These are phyloP conservation scores for Pythium volutum DNA, from an alignment of 352 stramenopile species.

Conservation along the genomic window DNA sequence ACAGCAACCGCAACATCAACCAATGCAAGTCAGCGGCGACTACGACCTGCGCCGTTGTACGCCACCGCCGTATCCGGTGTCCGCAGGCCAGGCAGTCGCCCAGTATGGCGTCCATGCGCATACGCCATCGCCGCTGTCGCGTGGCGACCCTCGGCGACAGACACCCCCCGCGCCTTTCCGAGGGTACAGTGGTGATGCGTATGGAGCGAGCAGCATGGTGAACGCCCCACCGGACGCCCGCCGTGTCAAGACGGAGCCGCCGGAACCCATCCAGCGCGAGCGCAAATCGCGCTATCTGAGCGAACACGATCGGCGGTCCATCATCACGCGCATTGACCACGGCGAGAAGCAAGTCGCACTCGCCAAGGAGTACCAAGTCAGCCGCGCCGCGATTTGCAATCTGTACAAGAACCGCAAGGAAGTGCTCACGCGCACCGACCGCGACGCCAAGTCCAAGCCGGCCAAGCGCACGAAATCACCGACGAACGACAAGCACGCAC, in stretches of 20 bases:
- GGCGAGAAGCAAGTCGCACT: constrained; percentile 30
- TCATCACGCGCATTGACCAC: constrained; percentile 28
- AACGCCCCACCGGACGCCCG: no score
- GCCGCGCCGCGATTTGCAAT: constrained; percentile 31
- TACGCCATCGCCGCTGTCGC: background rate
- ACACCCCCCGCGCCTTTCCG: background rate
- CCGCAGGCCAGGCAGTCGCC: background rate
- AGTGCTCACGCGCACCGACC: constrained; percentile 20
- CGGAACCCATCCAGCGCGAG: constrained; percentile 25
- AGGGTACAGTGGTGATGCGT: background rate
- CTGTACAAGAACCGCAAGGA: constrained; percentile 33
- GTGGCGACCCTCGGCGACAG: background rate
- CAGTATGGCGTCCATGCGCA: background rate
- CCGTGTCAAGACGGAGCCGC: background rate
- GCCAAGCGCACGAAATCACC: background rate
- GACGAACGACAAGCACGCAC: background rate
- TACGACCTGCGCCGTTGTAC: background rate
- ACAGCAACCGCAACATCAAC: background rate
- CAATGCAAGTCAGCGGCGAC: background rate
- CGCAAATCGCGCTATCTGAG: constrained; percentile 47
- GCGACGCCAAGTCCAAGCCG: constrained; percentile 19
- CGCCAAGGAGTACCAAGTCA: constrained; percentile 32
- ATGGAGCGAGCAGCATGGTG: background rate
- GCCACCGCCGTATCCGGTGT: background rate
- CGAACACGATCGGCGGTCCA: constrained; percentile 33